Conservation (phyloP, 768 basidiomycete species). For the Grammothele lineata region DNA sequence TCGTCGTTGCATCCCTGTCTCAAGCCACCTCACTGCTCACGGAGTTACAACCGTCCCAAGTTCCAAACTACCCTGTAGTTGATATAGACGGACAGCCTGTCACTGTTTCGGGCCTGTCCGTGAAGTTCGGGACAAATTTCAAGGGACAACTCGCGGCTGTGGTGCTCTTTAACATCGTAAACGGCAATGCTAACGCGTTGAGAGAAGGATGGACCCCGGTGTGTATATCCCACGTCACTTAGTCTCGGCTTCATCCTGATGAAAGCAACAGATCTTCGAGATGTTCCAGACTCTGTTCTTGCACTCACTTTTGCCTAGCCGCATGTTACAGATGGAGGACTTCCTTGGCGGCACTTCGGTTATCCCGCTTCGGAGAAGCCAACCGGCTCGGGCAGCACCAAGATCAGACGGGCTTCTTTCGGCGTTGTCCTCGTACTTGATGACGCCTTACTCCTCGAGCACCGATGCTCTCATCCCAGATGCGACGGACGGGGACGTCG, state of each 20-base stretch:
- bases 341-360: constrained; percentile 92
- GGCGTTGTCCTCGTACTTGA: constrained; percentile 89
- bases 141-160: constrained; percentile 95
- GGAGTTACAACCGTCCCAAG: constrained; percentile 61
- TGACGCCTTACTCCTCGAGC: constrained; percentile 85
- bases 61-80: constrained; percentile 84
- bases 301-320: constrained; percentile 83
- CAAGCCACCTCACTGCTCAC: constrained; percentile 86
- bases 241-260: too few relatives aligned
- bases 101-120: constrained; percentile 88
- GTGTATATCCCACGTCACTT: constrained; percentile 16
- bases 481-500: constrained; percentile 87
- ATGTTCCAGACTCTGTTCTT: constrained; percentile 97
- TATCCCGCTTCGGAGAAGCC: constrained; percentile 82
- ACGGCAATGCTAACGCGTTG: constrained; percentile 90
- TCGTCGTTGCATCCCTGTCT: constrained; percentile 88
- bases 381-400: constrained; percentile 55
- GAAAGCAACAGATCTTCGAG: constrained; percentile 77
- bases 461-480: constrained; percentile 77
- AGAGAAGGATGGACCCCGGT: constrained; percentile 95
- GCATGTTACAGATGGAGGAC: constrained; percentile 97
- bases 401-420: constrained; percentile 89
- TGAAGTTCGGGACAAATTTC: constrained; percentile 93
- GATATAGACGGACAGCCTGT: constrained; percentile 87
- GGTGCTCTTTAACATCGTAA: constrained; percentile 95